Evolutionary conservation across 768 basidiomycete genomes (phyloP), one percentile per base, ranked within the genome.

Genomic region (Sutorius australiensis): DNA sequence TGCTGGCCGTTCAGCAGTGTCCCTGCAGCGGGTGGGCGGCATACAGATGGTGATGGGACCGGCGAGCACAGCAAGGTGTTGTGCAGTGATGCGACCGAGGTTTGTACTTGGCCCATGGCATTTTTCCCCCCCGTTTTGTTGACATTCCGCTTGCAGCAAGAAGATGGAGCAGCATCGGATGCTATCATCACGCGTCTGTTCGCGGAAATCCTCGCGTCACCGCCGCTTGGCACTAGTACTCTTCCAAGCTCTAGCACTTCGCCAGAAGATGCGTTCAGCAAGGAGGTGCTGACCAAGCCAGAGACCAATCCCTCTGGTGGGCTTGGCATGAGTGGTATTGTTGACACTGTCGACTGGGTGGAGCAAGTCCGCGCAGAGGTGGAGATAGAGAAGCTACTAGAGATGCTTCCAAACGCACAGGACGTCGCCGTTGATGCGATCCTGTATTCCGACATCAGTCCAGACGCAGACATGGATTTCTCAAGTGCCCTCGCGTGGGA

Each of bases 1-100:
- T 77, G 78, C 62, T 59, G 70, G 59, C 57, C 61, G 67, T 72
- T 66, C 78, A 64, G 73, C 79, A 78, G 78, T 82, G 85, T 77
- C 91, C 91, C 88, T 85, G 91, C 91, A 93, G 91, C 91, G 90
- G 91, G 90, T 89, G 87, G 85, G 74, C 73, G 53, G 69, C 65
- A 66, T 50, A 61, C 66, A 63, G 60, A 62, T 67, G 63, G 54
- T 67, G 56, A 69, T 52, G 59, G 42, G 60, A 59, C 56, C 44
- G 48, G 40, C 19, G 63, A 67, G 63, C 39, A 52, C 38, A 24
- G 30, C 50, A 47, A 60, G 46, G 21, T 57, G 59, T 54, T 33
- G 47, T 51, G n/a, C 56, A 48, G 34, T 53, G 61, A 57, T 45
- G 8, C 61, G 51, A 46, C 76, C 75, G 67, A 72, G 69, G 74